Base-by-base conservation (phyloP, 305 asterid genomes). In the Andrographis paniculata region DNA sequence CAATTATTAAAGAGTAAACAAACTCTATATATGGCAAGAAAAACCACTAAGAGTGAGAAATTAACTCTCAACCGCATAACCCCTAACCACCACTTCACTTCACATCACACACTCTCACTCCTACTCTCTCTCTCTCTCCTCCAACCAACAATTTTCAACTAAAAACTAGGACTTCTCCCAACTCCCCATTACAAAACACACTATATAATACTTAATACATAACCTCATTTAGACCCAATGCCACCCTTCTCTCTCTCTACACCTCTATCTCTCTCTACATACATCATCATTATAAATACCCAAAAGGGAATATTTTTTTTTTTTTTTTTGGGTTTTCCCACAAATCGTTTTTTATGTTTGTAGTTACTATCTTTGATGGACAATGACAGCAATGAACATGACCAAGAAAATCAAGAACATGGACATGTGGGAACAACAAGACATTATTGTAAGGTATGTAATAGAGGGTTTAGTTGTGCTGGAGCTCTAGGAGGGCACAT, bases 401-500 rank as follows among this genome's bases (percentile, higher is more conserved):
- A 43, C 38, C 6, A 51, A 50, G 37, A 52, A 60, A 45, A 55
- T 22, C 27, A 48, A 64, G 11, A 48, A 64, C 12, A 48, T 47
- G 18, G 55, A 57, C 14, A 42, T 61, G n/a, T n/a, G n/a, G n/a
- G n/a, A n/a, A n/a, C n/a, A n/a, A n/a, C n/a, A 15, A 53, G 58
- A 47, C 77, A 68, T 38, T 56, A 52, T 55, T 71, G 78, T 55
- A 68, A 37, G 58, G 72, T 73, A 17, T 69, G 80, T 22, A 55
- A 59, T 17, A 66, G 69, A 18, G 77, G 74, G 9, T 70, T 72
- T 24, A 59, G 30, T 8, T 65, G 79, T 59, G 79, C 73, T 12
- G 76, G 79, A n/a, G 79, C 79, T 40, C 56, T 74, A 1, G 79
- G 79, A 10, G 87, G 80, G 0, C 87, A 78, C 65, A 75, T 70